phyloP scores from a whole-genome alignment of 1,284 basidiomycete genomes.

The Cutaneotrichosporon dermatis region DNA sequence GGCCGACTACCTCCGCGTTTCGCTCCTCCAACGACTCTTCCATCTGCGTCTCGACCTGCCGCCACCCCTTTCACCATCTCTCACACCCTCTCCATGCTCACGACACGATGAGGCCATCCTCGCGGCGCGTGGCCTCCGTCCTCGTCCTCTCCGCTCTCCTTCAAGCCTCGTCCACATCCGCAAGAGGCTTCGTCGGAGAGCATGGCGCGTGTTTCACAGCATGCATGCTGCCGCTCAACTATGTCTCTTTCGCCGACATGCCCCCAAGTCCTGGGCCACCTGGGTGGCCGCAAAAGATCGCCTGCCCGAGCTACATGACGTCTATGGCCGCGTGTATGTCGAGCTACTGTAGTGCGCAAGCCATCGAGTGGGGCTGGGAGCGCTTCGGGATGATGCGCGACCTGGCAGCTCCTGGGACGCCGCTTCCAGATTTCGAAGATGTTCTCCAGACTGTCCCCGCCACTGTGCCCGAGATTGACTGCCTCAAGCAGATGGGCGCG shows the following conservation, averaged over 20 bases:
- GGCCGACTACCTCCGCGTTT: too few relatives aligned
- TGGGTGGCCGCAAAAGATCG: slow-evolving; percentile 1
- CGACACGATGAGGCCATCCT: too few relatives aligned
- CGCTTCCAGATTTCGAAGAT: background rate
- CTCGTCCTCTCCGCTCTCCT: too few relatives aligned
- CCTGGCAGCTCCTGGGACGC: background rate
- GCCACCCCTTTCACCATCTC: too few relatives aligned
- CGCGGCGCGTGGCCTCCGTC: too few relatives aligned
- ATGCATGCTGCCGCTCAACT: slow-evolving; percentile 11
- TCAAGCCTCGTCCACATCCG: too few relatives aligned
- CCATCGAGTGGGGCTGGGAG: slow-evolving; percentile 8
- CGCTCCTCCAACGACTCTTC: too few relatives aligned
- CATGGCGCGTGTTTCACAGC: slow-evolving; percentile 6
- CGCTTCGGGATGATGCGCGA: background rate
- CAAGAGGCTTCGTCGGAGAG: background rate
- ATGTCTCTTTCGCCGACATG: slow-evolving; percentile 8
- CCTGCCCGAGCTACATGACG: slow-evolving; percentile 3
- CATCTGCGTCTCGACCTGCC: too few relatives aligned
- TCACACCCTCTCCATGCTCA: too few relatives aligned
- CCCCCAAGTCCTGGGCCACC: background rate
- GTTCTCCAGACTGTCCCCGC: background rate
- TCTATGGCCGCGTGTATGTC: slow-evolving; percentile 20
- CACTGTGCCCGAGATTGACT: background rate
- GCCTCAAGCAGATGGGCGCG: background rate
- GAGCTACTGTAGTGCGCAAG: slow-evolving; percentile 16